A percentile compares a stretch with the other conserved stretches of the same genome.
Evolutionary conservation across 2,329 filamentous ascomycete species (phyloP).

Genomic region (Pestalotiopsis sp.): DNA sequence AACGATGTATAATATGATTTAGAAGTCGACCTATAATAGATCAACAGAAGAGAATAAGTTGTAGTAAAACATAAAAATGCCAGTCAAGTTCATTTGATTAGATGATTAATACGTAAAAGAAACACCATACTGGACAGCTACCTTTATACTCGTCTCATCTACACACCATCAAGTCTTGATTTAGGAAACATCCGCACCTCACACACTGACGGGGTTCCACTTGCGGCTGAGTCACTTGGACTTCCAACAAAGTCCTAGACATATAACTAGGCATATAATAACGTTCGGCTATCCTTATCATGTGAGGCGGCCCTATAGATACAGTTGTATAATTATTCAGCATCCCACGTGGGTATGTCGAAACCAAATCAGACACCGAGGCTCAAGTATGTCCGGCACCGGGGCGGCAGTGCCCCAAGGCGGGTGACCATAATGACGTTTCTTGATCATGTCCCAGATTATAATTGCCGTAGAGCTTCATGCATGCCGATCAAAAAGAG

Average conservation of each 20-base stretch:
- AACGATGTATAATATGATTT: not conserved
- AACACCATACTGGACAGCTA: not conserved
- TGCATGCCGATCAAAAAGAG: not conserved
- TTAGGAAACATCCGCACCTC: not conserved
- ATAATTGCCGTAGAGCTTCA: not conserved
- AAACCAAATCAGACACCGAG: slow-evolving; percentile 7
- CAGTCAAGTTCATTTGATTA: not conserved
- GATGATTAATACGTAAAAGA: not conserved
- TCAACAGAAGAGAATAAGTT: not conserved
- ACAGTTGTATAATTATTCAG: not conserved
- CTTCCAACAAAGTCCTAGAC: not conserved
- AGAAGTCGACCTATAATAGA: not conserved
- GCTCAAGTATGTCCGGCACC: not conserved
- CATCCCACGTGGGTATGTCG: not conserved
- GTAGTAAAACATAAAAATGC: not conserved
- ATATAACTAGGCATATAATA: not conserved
- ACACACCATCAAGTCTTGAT: not conserved
- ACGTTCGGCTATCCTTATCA: not conserved
- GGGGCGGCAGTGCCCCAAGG: not conserved
- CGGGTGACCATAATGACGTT: not conserved
- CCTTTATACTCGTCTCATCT: not conserved
- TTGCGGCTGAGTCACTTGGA: not conserved
- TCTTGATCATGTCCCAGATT: not conserved
- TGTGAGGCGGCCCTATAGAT: not conserved
- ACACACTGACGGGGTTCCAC: not conserved